Base-by-base conservation (phyloP, 176 grass and related monocot genomes). In the Avena eriantha region DNA sequence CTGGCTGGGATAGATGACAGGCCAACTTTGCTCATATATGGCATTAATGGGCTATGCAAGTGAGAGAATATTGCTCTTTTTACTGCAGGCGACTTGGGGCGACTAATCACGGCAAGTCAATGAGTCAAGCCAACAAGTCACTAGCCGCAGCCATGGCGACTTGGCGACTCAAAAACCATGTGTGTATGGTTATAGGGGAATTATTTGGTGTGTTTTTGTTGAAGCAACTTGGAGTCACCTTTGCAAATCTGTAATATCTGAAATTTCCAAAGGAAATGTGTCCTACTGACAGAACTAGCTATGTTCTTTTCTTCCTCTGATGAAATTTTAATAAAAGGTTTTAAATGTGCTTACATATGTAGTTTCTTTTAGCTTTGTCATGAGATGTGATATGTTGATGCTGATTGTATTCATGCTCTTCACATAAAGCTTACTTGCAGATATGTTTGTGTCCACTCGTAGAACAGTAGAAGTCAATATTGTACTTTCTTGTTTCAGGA, bases 401-500 rank as follows among this genome's bases (percentile, higher is more conserved):
- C 15, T 78, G 21, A 70, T 77, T 77, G 12, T 90, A 22, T 90
- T 36, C 21, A 41, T 77, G 2, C 70, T 84, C 9, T 77, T 71
- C 29, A 15, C 65, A 82, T 86, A 82, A 77, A 82, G 3, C 35
- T 56, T 90, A 59, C n/a, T 43, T 85, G 0, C 13, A 86, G 49
- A 49, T 43, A 78, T 73, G 26, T 8, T 72, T 78, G n/a, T 11
- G 33, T 83, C 60, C 47, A 65, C 11, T 72, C 23, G 7, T 41
- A 41, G 39, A 41, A 8, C 39, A 41, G 18, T 29, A 69, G 41
- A 73, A 56, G 26, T 69, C 70, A 67, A 58, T 84, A 77, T 88
- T 21, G 8, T 43, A 48, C 43, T 41, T 39, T 39, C 36, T 81
- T 79, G 36, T 91, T 86, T 78, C 77, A 98, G 97, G 97, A 8